Evolutionary conservation across 2,329 filamentous ascomycete genomes (phyloP), one percentile per base, ranked within the genome.

Genomic region (Verticillium albo-atrum): DNA sequence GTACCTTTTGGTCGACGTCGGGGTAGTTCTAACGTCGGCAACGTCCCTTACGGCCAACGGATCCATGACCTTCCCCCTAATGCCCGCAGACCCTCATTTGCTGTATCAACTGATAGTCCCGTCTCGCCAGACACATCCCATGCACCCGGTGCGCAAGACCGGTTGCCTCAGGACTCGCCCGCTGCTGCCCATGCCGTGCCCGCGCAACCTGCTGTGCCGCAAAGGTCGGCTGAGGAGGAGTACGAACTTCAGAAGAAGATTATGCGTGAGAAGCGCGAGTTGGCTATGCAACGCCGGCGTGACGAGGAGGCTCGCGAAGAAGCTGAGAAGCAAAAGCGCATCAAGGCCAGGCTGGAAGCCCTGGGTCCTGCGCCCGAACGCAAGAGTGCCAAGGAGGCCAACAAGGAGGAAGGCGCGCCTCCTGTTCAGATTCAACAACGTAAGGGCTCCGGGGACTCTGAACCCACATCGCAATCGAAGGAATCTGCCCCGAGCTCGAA

Each of bases 11-110:
- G 82, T 37, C 87, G 92, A 64, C 87, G 92, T 62, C 88, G 94
- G 63, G 90, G 90, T 60, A 97, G 94, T 17, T 98, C 94, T 2
- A 96, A 92, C 68, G 89, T 96, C 14, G 27, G 51, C 20, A 53
- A 53, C n/a, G 25, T 30, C 12, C 25, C 51, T 15, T 53, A 53
- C n/a, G n/a, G 25, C 25, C 51, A 53, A 30, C 4, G 51, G 23
- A 27, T 30, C 5, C 25, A 53, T 27, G 51, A 53, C 25, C 51
- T 26, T 10, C 51, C 51, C 4, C 42, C 37, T 26, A 15, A 74
- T 58, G 72, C 74, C 17, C 77, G 81, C 23, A 75, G 82, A 61
- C 74, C 75, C 27, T 85, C 85, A 1, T 69, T 83, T 28, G 74
- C 79, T 25, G 79, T 75, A 23, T 80, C 78, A 42, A 77, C 75